These are phyloP conservation scores for Cercospora nicotianae DNA, from an alignment of 2,329 filamentous ascomycete species.

Conservation along the genomic window DNA sequence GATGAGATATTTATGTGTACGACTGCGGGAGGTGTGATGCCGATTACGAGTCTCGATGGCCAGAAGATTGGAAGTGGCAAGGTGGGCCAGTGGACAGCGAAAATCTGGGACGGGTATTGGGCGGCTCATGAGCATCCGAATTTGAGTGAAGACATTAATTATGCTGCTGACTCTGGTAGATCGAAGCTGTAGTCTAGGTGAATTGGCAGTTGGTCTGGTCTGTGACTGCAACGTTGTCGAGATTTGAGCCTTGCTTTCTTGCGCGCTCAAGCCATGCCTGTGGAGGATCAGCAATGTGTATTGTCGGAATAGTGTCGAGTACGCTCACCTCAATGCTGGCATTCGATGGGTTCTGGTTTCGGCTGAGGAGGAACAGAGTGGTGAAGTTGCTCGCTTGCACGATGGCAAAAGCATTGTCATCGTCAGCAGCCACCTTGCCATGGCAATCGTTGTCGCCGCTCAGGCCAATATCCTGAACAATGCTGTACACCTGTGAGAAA, in stretches of 20 bases:
- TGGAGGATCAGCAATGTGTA: not conserved
- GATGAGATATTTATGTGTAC: conserved; percentile 58
- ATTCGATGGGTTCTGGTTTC: conserved; percentile 24
- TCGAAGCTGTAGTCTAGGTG: conserved; percentile 10
- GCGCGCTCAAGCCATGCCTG: conserved; percentile 26
- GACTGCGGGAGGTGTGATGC: conserved; percentile 56
- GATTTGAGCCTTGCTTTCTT: conserved; percentile 22
- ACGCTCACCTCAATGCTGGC: conserved; percentile 24
- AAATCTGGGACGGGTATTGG: conserved; percentile 56
- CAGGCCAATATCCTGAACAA: conserved; percentile 17
- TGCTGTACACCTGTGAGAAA: not conserved
- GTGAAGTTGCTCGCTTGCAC: conserved; percentile 28
- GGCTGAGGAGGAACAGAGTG: conserved; percentile 28
- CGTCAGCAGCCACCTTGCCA: conserved; percentile 8
- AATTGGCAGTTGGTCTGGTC: conserved; percentile 25
- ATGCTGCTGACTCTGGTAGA: conserved; percentile 12
- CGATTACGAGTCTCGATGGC: conserved; percentile 51
- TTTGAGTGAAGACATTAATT: conserved; percentile 22
- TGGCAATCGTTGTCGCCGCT: conserved; percentile 1
- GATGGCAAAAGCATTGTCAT: conserved; percentile 26
- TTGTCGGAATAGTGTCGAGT: no score
- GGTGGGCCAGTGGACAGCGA: conserved; percentile 49
- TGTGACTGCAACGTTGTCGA: conserved; percentile 21
- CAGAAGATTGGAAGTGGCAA: conserved; percentile 45
- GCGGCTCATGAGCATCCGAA: conserved; percentile 47